Base-by-base conservation (phyloP, 352 stramenopile genomes). In the Aphanomyces euteiches region DNA sequence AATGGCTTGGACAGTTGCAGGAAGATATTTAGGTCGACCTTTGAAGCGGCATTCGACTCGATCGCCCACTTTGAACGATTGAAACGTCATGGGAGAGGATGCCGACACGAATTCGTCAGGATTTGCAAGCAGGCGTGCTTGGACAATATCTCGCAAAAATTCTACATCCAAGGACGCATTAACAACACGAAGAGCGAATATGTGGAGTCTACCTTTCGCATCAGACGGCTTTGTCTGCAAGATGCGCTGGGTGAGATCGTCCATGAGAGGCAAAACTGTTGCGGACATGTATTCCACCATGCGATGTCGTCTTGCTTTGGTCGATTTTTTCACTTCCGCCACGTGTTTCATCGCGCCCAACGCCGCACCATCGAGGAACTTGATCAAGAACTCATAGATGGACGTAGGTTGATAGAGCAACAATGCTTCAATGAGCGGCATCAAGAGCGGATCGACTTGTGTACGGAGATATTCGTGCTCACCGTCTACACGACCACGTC, bases 201-300 rank as follows among this genome's bases (percentile, higher is more conserved):
- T 36, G 50, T 28, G 50, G 38, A 34, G 38, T 38, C 54, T 77
- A 92, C 85, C 72, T 59, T 79, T 80, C 13, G 90, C 84, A 7
- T 82, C 88, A 60, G 66, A 83, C 1, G 85, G 85, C 45, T 87
- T 88, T 39, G 89, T 81, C 41, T 82, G 80, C 34, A 93, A 60
- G 69, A 93, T 91, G 69, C 92, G 84, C 47, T 85, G 85, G 28
- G 86, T 84, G 4, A 94, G 76, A 64, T 92, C 84, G 63, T 94
- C 84, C 83, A 94, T 94, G 40, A 94, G 77, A 28, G 86, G 86
- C 47, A 94, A 89, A 38, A 92, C 84, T 41, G 78, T 92, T 53
- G 83, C 89, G 17, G 84, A 87, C 84, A 94, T 92, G 69, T 90
- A 93, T 43, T 91, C 82, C 37, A 86, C 83, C 86, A 92, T 94